These are phyloP conservation scores for Neoascochyta sp. DNA, from an alignment of 2,329 filamentous ascomycete species.

Conservation along the genomic window DNA sequence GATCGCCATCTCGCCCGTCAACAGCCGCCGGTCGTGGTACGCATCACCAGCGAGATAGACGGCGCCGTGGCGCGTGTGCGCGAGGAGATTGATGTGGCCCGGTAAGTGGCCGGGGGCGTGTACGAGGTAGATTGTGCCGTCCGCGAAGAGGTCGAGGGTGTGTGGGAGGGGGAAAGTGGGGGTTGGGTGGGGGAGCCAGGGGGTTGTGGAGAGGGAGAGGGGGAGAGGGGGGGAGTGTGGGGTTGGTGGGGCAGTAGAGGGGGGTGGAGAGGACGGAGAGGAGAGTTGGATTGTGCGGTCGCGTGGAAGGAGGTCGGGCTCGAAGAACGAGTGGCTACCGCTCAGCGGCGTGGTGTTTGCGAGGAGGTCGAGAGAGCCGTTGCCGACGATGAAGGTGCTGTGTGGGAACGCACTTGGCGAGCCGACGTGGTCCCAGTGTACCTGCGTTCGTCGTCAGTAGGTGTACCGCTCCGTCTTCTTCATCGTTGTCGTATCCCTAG, in stretches of 20 bases:
- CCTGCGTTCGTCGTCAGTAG: conserved; percentile 15
- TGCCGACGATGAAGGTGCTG: conserved; percentile 42
- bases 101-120: conserved; percentile 53
- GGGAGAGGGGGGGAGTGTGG: conserved; percentile 41
- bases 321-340: conserved; percentile 42
- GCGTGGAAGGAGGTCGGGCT: conserved; percentile 45
- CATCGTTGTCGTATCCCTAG: too few species aligned
- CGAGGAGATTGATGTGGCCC: conserved; percentile 53
- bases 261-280: conserved; percentile 22
- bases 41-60: conserved; percentile 53
- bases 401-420: conserved; percentile 37
- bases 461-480: too few species aligned
- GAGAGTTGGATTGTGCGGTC: conserved; percentile 44
- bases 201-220: conserved; percentile 16
- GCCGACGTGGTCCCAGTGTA: conserved; percentile 45
- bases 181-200: conserved; percentile 44
- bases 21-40: conserved; percentile 52
- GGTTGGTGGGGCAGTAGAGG: conserved; percentile 1
- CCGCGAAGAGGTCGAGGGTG: conserved; percentile 49
- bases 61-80: conserved; percentile 38
- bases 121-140: conserved; percentile 48
- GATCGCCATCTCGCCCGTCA: conserved; percentile 52
- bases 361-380: conserved; percentile 24
- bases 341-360: conserved; percentile 21
- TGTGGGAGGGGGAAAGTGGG: conserved; percentile 47